Evolutionary conservation across 345 rosid species (phyloP), one percentile per base, ranked within the genome.

Genomic region (Rhodamnia argentea): DNA sequence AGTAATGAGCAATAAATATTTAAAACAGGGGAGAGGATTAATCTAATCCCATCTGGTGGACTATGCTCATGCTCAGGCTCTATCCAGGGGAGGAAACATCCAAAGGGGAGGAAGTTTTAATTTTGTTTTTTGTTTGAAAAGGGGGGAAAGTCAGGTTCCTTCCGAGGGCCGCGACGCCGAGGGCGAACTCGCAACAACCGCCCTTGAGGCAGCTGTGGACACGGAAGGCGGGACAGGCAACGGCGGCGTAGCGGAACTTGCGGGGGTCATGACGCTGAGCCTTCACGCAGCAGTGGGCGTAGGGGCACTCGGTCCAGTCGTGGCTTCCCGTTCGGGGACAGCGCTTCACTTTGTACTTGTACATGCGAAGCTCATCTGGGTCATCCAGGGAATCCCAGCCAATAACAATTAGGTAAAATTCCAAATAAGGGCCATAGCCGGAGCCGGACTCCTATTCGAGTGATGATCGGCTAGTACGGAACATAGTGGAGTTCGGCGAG

Each of bases 301-400:
- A 96, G 4, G 99, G 99, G 78, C 99, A 94, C 75, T 95, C 95
- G 1, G 95, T 95, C 99, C 98, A 95, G 93, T 96, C 98, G 88
- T 96, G 99, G 89, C 95, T 91, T 14, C 93, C 88, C 29, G 91
- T 93, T 40, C 95, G 88, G 3, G 93, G 90, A 88, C 98, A 96
- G 13, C 93, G 89, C 86, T 92, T 93, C 88, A 96, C 92, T 93
- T 95, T 95, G 93, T 91, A 96, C 47, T 89, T 94, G 86, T 92
- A 96, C 95, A 96, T 95, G 62, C 98, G 93, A 89, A 96, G 95
- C 87, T 91, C 93, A 84, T 93, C 95, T 8, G 95, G 53, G 53
- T 13, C 53, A 52, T 52, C 5, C 15, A 16, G 16, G 53, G 5
- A 52, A 52, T 52, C 15, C 53, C 53, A 52, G 15, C 53, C 53